Conservation (phyloP, 2,329 filamentous ascomycete genomes). For the Aspergillus glaucus region DNA sequence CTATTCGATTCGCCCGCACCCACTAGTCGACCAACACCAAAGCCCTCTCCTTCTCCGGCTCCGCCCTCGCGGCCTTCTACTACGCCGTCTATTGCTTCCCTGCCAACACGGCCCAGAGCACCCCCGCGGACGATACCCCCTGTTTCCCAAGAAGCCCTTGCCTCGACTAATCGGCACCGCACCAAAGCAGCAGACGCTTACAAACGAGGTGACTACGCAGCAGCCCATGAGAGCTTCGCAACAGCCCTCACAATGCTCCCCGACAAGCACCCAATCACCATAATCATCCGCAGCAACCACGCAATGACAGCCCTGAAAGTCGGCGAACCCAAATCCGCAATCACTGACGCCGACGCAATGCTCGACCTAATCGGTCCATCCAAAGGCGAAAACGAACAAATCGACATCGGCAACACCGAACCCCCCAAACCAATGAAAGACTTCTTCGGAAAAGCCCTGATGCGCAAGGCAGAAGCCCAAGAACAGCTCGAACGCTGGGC, state of each 20-base stretch:
- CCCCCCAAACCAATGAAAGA: constrained; percentile 81
- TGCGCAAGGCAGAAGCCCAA: constrained; percentile 89
- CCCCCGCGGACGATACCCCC: constrained; percentile 52
- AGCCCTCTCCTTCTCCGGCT: constrained; percentile 27
- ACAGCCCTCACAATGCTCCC: constrained; percentile 70
- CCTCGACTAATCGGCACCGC: constrained; percentile 71
- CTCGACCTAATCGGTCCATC: constrained; percentile 71
- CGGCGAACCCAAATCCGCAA: constrained; percentile 80
- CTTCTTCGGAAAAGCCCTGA: constrained; percentile 86
- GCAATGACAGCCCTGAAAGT: constrained; percentile 86
- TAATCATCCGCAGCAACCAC: constrained; percentile 86
- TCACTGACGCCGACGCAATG: constrained; percentile 76
- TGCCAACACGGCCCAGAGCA: constrained; percentile 42
- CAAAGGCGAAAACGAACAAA: constrained; percentile 72
- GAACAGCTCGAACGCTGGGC: constrained; percentile 93
- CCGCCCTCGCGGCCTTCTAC: constrained; percentile 34
- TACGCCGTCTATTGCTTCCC: constrained; percentile 40
- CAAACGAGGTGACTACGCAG: constrained; percentile 86
- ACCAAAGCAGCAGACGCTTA: constrained; percentile 80
- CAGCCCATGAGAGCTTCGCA: constrained; percentile 77
- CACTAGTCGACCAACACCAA: constrained; percentile 15
- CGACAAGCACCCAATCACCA: constrained; percentile 69
- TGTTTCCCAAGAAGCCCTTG: constrained; percentile 62
- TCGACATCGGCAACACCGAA: constrained; percentile 60
- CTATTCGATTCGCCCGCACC: constrained; percentile 52